These are phyloP conservation scores for Aspergillus brunneoviolaceus DNA, from an alignment of 2,329 filamentous ascomycete species.

Conservation along the genomic window DNA sequence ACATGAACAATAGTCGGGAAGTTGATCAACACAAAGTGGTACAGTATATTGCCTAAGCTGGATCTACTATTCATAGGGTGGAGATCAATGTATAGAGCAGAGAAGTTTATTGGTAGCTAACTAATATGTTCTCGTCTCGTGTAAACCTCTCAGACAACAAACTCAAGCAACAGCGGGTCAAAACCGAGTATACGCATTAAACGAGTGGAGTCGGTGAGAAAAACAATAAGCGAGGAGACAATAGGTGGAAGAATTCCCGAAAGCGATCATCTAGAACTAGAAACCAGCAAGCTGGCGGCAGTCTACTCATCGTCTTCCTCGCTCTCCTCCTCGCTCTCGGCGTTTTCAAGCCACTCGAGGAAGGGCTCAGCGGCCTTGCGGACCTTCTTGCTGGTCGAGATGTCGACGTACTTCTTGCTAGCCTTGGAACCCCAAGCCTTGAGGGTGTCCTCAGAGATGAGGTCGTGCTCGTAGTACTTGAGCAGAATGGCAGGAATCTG, in stretches of 20 bases:
- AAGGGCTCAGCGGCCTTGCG: conserved; percentile 93
- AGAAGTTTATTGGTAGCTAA: conserved; percentile 2
- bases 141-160: not conserved
- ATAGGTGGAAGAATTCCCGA: conserved; percentile 9
- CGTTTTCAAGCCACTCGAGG: conserved; percentile 88
- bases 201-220: conserved; percentile 3
- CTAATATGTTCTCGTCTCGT: not conserved
- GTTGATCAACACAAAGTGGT: no score
- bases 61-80: not conserved
- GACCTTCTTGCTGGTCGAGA: conserved; percentile 87
- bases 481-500: conserved; percentile 84
- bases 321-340: conserved; percentile 71
- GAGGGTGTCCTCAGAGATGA: conserved; percentile 83
- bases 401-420: conserved; percentile 97
- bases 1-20: not conserved
- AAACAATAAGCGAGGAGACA: not conserved
- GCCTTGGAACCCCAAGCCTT: conserved; percentile 91
- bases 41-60: no score
- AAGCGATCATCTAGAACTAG: conserved; percentile 6
- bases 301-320: conserved; percentile 54
- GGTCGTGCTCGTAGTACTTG: conserved; percentile 85
- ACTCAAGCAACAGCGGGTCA: not conserved
- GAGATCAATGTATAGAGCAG: not conserved
- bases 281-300: not conserved
- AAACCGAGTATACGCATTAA: not conserved